phyloP scores from a whole-genome alignment of 108 stramenopile genomes.

The Fistulifera pelliculosa region DNA sequence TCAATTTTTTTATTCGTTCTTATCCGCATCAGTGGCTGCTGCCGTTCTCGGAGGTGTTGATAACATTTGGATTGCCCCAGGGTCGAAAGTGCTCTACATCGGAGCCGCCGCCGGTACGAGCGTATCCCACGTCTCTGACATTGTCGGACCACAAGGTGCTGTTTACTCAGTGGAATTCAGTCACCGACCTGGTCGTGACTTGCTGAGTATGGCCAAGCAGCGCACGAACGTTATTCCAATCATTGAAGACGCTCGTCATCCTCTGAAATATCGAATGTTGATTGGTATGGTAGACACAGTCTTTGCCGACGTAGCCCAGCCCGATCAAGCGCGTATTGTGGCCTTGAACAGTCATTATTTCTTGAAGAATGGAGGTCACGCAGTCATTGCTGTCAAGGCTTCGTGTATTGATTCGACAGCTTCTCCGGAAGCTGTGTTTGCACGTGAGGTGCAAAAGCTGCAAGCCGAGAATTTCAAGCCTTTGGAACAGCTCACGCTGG shows the following conservation, averaged over 20 bases:
- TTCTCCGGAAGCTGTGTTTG: slow-evolving; percentile 98
- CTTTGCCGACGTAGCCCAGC: slow-evolving; percentile 99
- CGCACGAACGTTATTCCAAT: slow-evolving; percentile 99
- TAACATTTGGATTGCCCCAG: slow-evolving; percentile 96
- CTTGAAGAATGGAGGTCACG: slow-evolving; percentile 97
- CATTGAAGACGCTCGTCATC: slow-evolving; percentile 99
- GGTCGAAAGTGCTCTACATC: slow-evolving; percentile 96
- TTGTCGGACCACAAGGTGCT: slow-evolving; percentile 94
- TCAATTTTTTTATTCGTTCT: slow-evolving; percentile 5
- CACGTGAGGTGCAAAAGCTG: slow-evolving; percentile 90
- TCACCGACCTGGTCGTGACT: slow-evolving; percentile 97
- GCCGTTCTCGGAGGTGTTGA: slow-evolving; percentile 99
- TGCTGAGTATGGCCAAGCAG: slow-evolving; percentile 97
- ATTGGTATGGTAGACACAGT: slow-evolving; percentile 98
- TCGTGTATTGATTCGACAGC: slow-evolving; percentile 98
- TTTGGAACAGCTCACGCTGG: slow-evolving; percentile 97
- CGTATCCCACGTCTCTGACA: slow-evolving; percentile 98
- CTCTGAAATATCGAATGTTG: slow-evolving; percentile 99
- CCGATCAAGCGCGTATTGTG: slow-evolving; percentile 99
- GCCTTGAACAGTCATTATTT: slow-evolving; percentile 99
- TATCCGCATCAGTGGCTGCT: slow-evolving; percentile 69
- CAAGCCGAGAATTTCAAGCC: slow-evolving; percentile 96
- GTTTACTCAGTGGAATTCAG: slow-evolving; percentile 99
- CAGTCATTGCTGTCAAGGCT: slow-evolving; percentile 99
- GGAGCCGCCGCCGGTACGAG: slow-evolving; percentile 99